Conservation (phyloP, 2,329 filamentous ascomycete genomes). For the Blastomyces silverae region DNA sequence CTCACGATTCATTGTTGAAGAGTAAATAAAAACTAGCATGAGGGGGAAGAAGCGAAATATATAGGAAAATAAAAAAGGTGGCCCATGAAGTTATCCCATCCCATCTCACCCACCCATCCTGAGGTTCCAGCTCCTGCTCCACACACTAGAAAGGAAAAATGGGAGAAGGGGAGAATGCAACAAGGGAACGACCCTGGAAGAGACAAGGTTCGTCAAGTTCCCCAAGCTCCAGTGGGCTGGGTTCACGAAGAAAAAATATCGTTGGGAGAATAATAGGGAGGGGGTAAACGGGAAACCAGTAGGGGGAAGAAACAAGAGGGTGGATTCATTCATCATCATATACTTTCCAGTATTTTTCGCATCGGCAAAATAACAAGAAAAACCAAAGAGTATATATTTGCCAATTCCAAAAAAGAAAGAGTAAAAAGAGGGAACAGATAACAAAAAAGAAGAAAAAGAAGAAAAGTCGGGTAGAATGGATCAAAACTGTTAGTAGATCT, state of each 20-base stretch:
- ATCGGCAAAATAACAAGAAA: background rate
- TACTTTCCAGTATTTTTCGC: slow-evolving; percentile 1
- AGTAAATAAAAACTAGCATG: background rate
- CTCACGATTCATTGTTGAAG: background rate
- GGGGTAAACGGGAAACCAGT: background rate
- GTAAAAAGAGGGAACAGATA: background rate
- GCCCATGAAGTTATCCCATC: background rate
- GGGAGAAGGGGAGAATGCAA: background rate
- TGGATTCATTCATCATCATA: slow-evolving; percentile 3
- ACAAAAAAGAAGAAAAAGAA: background rate
- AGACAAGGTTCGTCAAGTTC: background rate
- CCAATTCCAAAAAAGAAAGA: background rate
- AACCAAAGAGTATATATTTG: background rate
- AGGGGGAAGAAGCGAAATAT: background rate
- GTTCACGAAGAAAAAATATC: background rate
- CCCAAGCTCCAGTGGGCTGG: background rate
- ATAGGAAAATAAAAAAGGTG: background rate
- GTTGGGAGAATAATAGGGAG: background rate
- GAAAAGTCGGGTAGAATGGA: background rate
- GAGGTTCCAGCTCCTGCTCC: background rate
- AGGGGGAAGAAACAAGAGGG: background rate
- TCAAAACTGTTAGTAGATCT: background rate
- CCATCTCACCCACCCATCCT: background rate
- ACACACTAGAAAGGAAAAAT: background rate
- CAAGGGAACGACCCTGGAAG: background rate